A percentile compares a stretch with the other conserved stretches of the same genome.
Conservation (phyloP, 73 alveolate species). For the Paramecium octaurelia region DNA sequence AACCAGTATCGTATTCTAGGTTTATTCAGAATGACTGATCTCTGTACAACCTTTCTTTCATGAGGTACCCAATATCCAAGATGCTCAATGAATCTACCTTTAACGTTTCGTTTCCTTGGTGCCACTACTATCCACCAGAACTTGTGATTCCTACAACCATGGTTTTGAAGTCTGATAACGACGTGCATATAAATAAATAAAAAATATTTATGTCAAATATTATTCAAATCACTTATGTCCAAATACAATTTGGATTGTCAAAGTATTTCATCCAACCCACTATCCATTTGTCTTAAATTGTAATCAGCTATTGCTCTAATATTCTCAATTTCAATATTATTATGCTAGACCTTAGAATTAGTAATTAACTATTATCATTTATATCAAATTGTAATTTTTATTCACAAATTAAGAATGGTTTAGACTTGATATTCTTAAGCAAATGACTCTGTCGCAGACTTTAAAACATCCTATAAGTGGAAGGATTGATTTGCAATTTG, state of each 20-base stretch:
- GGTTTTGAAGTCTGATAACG: slow-evolving; percentile 51
- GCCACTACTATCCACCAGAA: slow-evolving; percentile 72
- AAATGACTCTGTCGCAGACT: too few relatives aligned
- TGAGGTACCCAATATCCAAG: slow-evolving; percentile 76
- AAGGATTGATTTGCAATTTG: neutral
- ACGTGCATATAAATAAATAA: slow-evolving; percentile 60
- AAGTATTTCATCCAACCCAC: too few relatives aligned
- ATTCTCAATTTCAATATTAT: too few relatives aligned
- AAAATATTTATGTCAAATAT: neutral
- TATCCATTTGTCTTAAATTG: too few relatives aligned
- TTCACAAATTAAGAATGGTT: neutral
- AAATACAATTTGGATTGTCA: neutral
- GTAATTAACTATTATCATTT: neutral
- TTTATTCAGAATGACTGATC: slow-evolving; percentile 70
- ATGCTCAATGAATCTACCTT: slow-evolving; percentile 69
- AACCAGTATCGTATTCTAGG: slow-evolving; percentile 70
- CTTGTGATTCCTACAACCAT: slow-evolving; percentile 69
- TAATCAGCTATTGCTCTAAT: too few relatives aligned
- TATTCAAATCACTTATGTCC: neutral
- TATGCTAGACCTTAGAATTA: neutral
- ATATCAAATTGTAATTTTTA: neutral
- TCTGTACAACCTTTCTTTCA: slow-evolving; percentile 62
- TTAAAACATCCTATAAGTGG: neutral
- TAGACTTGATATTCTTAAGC: too few relatives aligned
- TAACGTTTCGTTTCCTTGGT: slow-evolving; percentile 46